Conservation (phyloP, 768 basidiomycete genomes). For the Kondoa subrosea region DNA sequence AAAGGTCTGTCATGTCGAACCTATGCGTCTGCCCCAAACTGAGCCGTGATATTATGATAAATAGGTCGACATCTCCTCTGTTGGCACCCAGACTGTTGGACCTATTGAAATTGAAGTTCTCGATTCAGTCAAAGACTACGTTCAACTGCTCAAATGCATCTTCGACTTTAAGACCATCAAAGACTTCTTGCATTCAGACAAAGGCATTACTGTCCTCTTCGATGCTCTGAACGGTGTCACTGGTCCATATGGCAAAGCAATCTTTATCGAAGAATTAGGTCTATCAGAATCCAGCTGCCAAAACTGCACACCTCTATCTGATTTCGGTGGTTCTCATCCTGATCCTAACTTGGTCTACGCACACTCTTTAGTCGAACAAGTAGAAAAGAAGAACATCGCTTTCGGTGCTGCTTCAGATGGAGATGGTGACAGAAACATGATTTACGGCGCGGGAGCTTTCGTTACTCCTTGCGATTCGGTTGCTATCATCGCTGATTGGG, state of each 20-base stretch:
- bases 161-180: slow-evolving; percentile 92
- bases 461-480: slow-evolving; percentile 96
- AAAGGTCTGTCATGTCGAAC: slow-evolving; percentile 40
- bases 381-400: slow-evolving; percentile 65
- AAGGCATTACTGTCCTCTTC: slow-evolving; percentile 71
- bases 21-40: not conserved
- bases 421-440: slow-evolving; percentile 98
- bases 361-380: slow-evolving; percentile 75
- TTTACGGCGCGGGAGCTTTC: slow-evolving; percentile 93
- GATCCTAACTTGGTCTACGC: slow-evolving; percentile 98
- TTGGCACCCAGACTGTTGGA: slow-evolving; percentile 63
- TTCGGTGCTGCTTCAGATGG: slow-evolving; percentile 97
- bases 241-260: slow-evolving; percentile 80
- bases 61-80: slow-evolving; percentile 67
- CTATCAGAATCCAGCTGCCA: slow-evolving; percentile 58
- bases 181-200: slow-evolving; percentile 49
- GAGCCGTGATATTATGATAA: not conserved
- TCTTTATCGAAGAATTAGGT: slow-evolving; percentile 66
- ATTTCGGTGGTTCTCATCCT: slow-evolving; percentile 95
- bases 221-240: slow-evolving; percentile 94
- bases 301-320: slow-evolving; percentile 77
- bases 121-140: slow-evolving; percentile 82
- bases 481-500: slow-evolving; percentile 94
- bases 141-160: slow-evolving; percentile 63
- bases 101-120: slow-evolving; percentile 74